Conservation (phyloP, 768 basidiomycete genomes). For the Candolleomyces eurysporus region DNA sequence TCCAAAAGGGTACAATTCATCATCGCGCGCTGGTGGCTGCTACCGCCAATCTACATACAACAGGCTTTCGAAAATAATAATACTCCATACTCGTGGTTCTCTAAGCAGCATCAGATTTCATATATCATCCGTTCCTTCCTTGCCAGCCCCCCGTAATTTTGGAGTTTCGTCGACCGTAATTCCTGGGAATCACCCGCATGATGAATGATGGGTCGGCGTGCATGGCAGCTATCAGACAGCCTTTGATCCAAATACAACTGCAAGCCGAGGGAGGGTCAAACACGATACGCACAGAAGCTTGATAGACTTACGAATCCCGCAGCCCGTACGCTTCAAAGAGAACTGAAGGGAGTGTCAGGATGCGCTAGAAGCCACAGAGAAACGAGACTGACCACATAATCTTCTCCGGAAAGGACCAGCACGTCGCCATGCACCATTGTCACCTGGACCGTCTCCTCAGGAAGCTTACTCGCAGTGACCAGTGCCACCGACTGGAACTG, state of each 20-base stretch:
- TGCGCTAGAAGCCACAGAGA: background rate
- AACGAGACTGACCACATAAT: conserved; percentile 35
- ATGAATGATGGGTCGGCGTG: background rate
- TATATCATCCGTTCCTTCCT: conserved; percentile 2
- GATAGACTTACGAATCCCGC: conserved; percentile 38
- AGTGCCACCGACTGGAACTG: conserved; percentile 8
- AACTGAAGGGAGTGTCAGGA: conserved; percentile 28
- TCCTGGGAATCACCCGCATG: background rate
- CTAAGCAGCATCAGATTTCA: background rate
- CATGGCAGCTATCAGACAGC: background rate
- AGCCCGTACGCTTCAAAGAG: conserved; percentile 42
- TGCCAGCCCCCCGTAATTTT: background rate
- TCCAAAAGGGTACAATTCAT: background rate
- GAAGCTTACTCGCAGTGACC: conserved; percentile 4
- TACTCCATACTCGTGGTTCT: background rate
- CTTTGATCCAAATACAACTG: conserved; percentile 10
- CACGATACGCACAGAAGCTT: background rate
- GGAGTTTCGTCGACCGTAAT: background rate
- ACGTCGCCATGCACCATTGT: conserved; percentile 46
- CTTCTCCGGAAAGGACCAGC: conserved; percentile 37
- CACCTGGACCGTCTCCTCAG: conserved; percentile 20
- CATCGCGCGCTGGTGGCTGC: background rate
- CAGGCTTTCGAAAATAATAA: background rate
- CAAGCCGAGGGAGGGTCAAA: background rate
- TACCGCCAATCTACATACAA: background rate